Percentiles rank a stretch among this genome's conserved stretches.
These are phyloP conservation scores for Mycena leptocephala DNA, from an alignment of 768 basidiomycete genomes.

Conservation along the genomic window DNA sequence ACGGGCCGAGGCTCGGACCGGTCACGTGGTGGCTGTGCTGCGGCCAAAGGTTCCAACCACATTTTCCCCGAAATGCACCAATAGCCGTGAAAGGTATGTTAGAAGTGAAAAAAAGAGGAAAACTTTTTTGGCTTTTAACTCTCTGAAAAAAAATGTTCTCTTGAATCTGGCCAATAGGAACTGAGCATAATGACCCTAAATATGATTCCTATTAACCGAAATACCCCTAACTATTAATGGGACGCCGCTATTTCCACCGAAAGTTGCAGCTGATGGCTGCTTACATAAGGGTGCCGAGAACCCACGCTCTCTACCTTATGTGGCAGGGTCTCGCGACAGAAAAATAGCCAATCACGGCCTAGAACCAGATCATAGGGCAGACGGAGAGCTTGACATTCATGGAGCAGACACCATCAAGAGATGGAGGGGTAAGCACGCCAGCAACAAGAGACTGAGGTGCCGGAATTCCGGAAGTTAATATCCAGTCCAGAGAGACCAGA, in stretches of 20 bases:
- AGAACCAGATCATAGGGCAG: too few relatives aligned
- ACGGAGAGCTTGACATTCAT: too few relatives aligned
- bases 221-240: neutral
- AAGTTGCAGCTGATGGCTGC: constrained; percentile 17
- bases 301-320: constrained; percentile 12
- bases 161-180: constrained; percentile 9
- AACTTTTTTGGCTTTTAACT: neutral
- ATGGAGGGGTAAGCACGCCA: too few relatives aligned
- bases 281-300: constrained; percentile 3
- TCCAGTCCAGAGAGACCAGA: too few relatives aligned
- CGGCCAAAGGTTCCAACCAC: neutral
- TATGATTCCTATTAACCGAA: constrained; percentile 1
- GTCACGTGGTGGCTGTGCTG: constrained; percentile 24
- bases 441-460: too few relatives aligned
- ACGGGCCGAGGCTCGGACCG: too few relatives aligned
- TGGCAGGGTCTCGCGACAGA: too few relatives aligned
- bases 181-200: neutral
- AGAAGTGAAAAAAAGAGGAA: constrained; percentile 10
- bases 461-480: too few relatives aligned
- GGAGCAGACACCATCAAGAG: too few relatives aligned
- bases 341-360: too few relatives aligned
- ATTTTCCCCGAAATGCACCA: neutral
- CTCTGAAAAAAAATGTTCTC: neutral
- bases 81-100: neutral
- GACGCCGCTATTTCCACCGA: neutral